phyloP scores from a whole-genome alignment of 2,329 filamentous ascomycete species.

The Botrytis byssoidea region DNA sequence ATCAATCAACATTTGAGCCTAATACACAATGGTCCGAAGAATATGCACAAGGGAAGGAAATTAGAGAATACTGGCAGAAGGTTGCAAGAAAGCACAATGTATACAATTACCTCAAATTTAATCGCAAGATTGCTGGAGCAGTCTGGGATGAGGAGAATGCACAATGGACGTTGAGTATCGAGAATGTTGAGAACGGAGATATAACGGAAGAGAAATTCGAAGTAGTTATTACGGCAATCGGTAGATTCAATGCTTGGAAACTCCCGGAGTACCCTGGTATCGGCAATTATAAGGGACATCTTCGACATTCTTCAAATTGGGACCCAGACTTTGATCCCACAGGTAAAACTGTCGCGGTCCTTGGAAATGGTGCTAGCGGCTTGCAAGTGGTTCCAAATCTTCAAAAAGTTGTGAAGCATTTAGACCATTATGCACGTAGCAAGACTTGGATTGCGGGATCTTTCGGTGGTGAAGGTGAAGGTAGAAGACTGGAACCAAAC shows the following conservation, averaged over 20 bases:
- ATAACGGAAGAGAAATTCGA: slow-evolving; percentile 51
- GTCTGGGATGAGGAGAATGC: slow-evolving; percentile 53
- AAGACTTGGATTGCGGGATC: slow-evolving; percentile 59
- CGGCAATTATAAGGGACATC: slow-evolving; percentile 45
- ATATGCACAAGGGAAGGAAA: slow-evolving; percentile 66
- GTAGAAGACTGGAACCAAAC: slow-evolving; percentile 48
- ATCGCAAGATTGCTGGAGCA: slow-evolving; percentile 54
- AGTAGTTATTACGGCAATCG: slow-evolving; percentile 61
- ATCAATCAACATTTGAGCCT: slow-evolving; percentile 56
- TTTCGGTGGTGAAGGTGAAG: slow-evolving; percentile 42
- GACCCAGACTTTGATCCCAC: slow-evolving; percentile 50
- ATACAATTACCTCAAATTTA: slow-evolving; percentile 56
- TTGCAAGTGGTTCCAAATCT: slow-evolving; percentile 52
- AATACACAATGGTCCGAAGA: slow-evolving; percentile 68
- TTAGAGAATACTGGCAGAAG: slow-evolving; percentile 63
- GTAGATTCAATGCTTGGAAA: slow-evolving; percentile 65
- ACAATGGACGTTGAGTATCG: slow-evolving; percentile 50
- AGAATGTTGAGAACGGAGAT: slow-evolving; percentile 42
- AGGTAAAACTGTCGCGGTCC: slow-evolving; percentile 48
- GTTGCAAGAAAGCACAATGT: slow-evolving; percentile 64
- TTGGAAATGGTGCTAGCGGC: slow-evolving; percentile 51
- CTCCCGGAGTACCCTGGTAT: slow-evolving; percentile 60
- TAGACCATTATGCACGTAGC: slow-evolving; percentile 42
- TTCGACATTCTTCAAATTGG: slow-evolving; percentile 62
- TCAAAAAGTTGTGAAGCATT: slow-evolving; percentile 29